Percentiles rank a stretch among this genome's conserved stretches.
phyloP scores from a whole-genome alignment of 1,284 basidiomycete species.

The Trametes polyzona region DNA sequence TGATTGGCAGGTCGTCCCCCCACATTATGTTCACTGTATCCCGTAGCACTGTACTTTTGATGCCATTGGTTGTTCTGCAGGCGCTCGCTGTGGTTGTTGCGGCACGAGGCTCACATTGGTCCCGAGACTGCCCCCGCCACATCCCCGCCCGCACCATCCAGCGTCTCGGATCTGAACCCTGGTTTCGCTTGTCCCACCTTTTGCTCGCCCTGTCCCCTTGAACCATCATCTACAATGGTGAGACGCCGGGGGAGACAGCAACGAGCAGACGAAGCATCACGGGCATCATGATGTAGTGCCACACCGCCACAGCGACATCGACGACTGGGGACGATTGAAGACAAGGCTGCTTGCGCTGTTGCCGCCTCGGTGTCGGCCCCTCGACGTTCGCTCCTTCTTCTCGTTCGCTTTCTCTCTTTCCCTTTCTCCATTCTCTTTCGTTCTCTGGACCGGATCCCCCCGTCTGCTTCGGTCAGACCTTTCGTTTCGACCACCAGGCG shows the following conservation, averaged over 20 bases:
- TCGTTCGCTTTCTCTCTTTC: slow-evolving; percentile 24
- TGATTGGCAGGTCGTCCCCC: slow-evolving; percentile 2
- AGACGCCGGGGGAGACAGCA: slow-evolving; percentile 14
- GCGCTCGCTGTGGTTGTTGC: neutral
- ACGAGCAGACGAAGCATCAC: slow-evolving; percentile 17
- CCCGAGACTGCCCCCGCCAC: neutral
- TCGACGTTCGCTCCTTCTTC: slow-evolving; percentile 16
- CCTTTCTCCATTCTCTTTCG: slow-evolving; percentile 32
- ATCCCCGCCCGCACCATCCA: neutral
- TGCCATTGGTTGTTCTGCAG: neutral
- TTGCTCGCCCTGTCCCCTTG: neutral
- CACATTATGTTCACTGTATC: neutral
- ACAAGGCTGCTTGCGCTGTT: slow-evolving; percentile 18
- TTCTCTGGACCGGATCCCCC: slow-evolving; percentile 47
- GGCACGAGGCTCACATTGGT: neutral
- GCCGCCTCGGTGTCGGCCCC: slow-evolving; percentile 15
- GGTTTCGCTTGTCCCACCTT: neutral
- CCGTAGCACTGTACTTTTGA: slow-evolving; percentile 7
- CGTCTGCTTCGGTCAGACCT: slow-evolving; percentile 44
- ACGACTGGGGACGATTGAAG: slow-evolving; percentile 22
- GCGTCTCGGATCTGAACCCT: neutral
- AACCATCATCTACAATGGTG: slow-evolving; percentile 5
- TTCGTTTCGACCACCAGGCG: slow-evolving; percentile 36
- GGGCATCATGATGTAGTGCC: slow-evolving; percentile 20
- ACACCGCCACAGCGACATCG: slow-evolving; percentile 17